Evolutionary conservation across 2,329 filamentous ascomycete species (phyloP), one percentile per base, ranked within the genome.

Genomic region (Apiospora sp.): DNA sequence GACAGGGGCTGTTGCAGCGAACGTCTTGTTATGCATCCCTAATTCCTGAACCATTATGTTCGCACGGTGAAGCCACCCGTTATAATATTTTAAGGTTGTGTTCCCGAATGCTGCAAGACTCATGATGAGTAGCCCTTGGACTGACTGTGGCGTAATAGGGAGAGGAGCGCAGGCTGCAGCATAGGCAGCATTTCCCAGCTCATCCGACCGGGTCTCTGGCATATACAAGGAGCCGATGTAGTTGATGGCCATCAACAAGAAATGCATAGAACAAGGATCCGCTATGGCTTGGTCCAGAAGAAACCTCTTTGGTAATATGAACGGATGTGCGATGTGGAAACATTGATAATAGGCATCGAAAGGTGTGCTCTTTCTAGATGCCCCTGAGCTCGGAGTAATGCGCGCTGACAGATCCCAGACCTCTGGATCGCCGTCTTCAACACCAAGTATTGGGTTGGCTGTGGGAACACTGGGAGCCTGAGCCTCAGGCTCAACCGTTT

Each of bases 201-300:
- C 80, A 22, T 78, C 76, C 7, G 82, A 80, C 14, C 76, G 74
- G 0, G 80, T 74, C 46, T 81, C 75, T 22, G 76, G 71, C 8
- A 76, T 75, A 74, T 82, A 84, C 7, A 84, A 74, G 8, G 83
- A 83, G n/a, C 82, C 83, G 22, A 83, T 81, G 61, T 81, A 84
- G 69, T 80, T 76, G 72, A 84, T 77, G 6, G 81, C 80, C 24
- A 77, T 76, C 22, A 80, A 75, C 14, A 82, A 71, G 43, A 82
- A 82, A n/a, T 79, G 75, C 73, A 80, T 80, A 7, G 81, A 79
- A 68, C 80, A 78, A 10, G 81, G 79, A 61, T 82, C 77, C n/a
- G 78, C 74, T 46, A 80, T 75, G 37, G 80, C 73, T 37, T 80
- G 79, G 10, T 73, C 76, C 30, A 80, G 72, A 70, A 84, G 80